Evolutionary conservation across 768 basidiomycete species (phyloP).

Genomic region (Mycena kentingensis): DNA sequence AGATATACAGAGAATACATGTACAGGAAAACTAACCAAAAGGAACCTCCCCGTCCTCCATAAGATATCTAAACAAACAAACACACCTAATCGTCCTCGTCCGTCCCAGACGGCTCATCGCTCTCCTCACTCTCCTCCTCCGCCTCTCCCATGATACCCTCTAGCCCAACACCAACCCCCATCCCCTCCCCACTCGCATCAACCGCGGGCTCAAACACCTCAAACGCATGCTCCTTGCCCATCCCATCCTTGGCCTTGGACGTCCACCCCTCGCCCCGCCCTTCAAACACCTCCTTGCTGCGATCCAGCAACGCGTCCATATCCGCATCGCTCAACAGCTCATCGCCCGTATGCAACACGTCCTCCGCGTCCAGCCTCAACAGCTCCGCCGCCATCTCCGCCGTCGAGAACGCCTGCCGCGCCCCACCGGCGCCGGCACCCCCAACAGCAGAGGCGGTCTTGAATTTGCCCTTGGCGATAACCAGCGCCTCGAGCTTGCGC

Average conservation of each 20-base stretch:
- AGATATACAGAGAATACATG: no score
- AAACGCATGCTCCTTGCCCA: constrained; percentile 58
- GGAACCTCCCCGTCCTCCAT: no score
- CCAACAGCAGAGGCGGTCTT: no score
- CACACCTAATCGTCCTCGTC: no score
- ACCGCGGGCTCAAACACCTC: constrained; percentile 74
- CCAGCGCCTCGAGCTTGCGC: no score
- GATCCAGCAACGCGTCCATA: constrained; percentile 77
- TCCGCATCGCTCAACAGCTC: constrained; percentile 81
- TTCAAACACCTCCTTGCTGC: constrained; percentile 71
- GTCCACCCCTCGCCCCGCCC: constrained; percentile 77
- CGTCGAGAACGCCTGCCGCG: no score
- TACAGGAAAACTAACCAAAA: no score
- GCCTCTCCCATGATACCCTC: constrained; percentile 65
- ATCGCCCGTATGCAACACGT: constrained; percentile 48
- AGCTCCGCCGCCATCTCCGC: no score
- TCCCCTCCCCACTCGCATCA: constrained; percentile 59
- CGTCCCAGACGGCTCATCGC: no score
- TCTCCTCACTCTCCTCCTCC: constrained; percentile 25
- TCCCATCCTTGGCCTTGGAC: constrained; percentile 33
- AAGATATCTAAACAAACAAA: no score
- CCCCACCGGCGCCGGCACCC: no score
- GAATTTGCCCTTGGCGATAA: no score
- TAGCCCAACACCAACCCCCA: constrained; percentile 37
- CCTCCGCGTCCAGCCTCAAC: background rate